Conservation (phyloP, 2,329 filamentous ascomycete species). For the Claviceps sorghi region DNA sequence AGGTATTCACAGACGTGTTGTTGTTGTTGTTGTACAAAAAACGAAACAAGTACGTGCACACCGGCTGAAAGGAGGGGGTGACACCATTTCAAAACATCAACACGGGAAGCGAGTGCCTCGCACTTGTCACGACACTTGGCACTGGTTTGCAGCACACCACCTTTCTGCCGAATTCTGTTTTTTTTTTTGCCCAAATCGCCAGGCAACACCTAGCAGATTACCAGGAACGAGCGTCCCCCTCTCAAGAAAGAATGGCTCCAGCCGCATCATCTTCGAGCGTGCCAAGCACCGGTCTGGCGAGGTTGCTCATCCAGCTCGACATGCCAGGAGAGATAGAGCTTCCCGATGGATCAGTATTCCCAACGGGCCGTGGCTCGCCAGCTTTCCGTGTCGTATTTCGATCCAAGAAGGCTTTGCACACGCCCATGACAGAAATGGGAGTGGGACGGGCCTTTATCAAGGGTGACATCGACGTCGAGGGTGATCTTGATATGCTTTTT, state of each 20-base stretch:
- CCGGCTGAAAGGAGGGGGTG: background rate
- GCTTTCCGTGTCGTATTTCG: constrained; percentile 1
- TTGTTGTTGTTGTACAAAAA: background rate
- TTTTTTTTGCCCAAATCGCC: no score
- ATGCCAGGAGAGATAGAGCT: background rate
- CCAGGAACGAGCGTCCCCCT: background rate
- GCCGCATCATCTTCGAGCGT: background rate
- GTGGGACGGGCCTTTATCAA: constrained; percentile 1
- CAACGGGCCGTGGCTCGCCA: background rate
- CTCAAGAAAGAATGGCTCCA: background rate
- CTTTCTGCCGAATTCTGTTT: background rate
- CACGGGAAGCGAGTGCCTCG: background rate
- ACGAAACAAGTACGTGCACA: background rate
- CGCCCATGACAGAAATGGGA: background rate
- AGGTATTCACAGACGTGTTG: background rate
- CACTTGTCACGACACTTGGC: background rate
- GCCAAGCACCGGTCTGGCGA: background rate
- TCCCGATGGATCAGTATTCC: background rate
- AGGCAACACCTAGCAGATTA: background rate
- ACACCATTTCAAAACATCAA: background rate
- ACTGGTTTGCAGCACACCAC: background rate
- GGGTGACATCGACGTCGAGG: constrained; percentile 2
- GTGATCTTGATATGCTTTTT: background rate
- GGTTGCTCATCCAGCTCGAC: background rate
- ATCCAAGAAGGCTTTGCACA: background rate